Base-by-base conservation (phyloP, 305 asterid genomes). In the Stenogyne calaminthoides region DNA sequence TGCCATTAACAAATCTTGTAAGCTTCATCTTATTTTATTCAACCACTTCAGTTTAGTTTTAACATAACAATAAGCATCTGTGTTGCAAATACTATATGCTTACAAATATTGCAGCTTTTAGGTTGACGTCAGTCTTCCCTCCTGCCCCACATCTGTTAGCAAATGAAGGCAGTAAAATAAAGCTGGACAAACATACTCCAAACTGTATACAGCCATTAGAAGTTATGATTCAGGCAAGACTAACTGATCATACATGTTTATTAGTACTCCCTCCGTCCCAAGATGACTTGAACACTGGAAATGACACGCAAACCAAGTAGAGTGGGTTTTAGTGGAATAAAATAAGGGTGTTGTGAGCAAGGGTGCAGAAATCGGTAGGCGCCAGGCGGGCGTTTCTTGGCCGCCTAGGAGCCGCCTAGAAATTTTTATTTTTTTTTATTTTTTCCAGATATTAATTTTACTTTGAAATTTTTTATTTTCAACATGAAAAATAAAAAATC, bases 131-230 rank as follows among this genome's bases (percentile, higher is more conserved):
- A 32, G 99, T 89, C 80, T 89, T 82, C 76, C 97, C 98, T 59
- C 96, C 97, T 59, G 77, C 80, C 51, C 99, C 97, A 9, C 96
- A 95, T 83, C 97, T 97, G 70, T 73, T 95, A 81, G 99, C 99
- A 80, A 83, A 73, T 37, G 87, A 79, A 64, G 81, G 81, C 61
- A 78, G 63, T 66, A 71, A 56, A 68, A n/a, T 83, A 60, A 86
- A 78, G 80, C 86, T 77, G 79, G 86, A 69, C 81, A 95, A 86
- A 80, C 83, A 79, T 75, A 82, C 83, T 62, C 78, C 95, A 49
- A 88, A 87, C 19, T 92, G 96, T 76, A 72, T 92, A 80, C 91
- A 84, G 56, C 94, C 98, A 34, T 86, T 92, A 72, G 96, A 90
- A 84, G 89, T 95, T 78, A 80, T 92, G 95, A 92, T 95, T 81